Evolutionary conservation across 805 yeast genomes (phyloP).

Genomic region (Dipodascopsis uninucleata): DNA sequence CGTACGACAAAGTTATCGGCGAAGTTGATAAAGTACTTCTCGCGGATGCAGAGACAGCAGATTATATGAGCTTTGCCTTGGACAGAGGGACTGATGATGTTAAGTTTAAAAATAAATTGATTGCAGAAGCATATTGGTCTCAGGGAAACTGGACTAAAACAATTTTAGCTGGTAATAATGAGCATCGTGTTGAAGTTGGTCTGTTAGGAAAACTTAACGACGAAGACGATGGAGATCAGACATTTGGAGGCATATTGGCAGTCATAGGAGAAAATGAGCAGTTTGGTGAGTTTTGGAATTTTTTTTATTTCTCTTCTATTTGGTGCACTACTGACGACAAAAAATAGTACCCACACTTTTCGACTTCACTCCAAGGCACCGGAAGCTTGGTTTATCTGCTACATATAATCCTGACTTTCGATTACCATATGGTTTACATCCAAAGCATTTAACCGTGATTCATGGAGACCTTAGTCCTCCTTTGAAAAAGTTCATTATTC

Average conservation of each 20-base stretch:
- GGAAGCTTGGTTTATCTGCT: conserved; percentile 9
- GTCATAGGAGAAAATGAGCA: conserved; percentile 25
- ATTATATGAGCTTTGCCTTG: conserved; percentile 12
- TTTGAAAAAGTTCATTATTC: conserved; percentile 9
- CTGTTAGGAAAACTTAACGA: conserved; percentile 17
- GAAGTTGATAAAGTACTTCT: not conserved
- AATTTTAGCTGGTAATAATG: conserved; percentile 2
- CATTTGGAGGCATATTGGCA: conserved; percentile 27
- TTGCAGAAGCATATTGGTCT: conserved; percentile 23
- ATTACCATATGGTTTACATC: conserved; percentile 25
- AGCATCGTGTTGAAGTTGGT: conserved; percentile 20
- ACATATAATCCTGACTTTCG: conserved; percentile 19
- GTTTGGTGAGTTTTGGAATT: conserved; percentile 14
- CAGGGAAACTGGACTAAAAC: conserved; percentile 20
- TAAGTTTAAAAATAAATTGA: conserved; percentile 6
- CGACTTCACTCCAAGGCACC: conserved; percentile 22
- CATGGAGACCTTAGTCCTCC: conserved; percentile 18
- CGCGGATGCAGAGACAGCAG: conserved; percentile 6
- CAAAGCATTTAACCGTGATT: conserved; percentile 21
- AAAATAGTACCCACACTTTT: conserved; percentile 23
- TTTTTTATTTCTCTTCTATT: not conserved
- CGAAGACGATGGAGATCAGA: conserved; percentile 18
- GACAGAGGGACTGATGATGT: conserved; percentile 6
- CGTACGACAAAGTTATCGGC: conserved; percentile 5
- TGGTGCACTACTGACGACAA: too few relatives aligned